Evolutionary conservation across 2,329 filamentous ascomycete species (phyloP), one percentile per base, ranked within the genome.

Genomic region (Paecilomyces sp.): DNA sequence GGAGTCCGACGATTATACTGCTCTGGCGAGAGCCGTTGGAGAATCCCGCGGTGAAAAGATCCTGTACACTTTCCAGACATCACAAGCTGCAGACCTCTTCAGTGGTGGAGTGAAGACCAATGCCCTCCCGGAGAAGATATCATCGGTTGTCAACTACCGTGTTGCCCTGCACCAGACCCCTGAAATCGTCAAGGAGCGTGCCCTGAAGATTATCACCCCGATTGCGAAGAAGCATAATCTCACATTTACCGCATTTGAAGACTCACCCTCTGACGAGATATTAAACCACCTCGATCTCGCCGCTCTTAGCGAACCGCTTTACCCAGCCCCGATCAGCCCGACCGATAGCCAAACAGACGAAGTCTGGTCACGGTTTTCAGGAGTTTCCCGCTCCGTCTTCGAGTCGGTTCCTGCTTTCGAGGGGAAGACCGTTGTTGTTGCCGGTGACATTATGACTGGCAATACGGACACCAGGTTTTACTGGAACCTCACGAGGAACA

Each of bases 71-170:
- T 77, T 85, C 69, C 82, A 85, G 64, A 85, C 83, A 2, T 83
- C 81, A 0, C 82, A 85, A 70, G 80, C 83, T 0, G 78, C 82
- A 0, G 83, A 85, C 65, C 70, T 83, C 34, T 79, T 85, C 65
- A 68, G 70, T 34, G 83, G 82, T 25, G 83, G 83, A 9, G 79
- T 83, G 52, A 85, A 85, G 67, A 80, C 82, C 63, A 85, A 85
- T 60, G 83, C 83, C 2, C 76, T 85, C 47, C 83, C 83, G 0
- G 83, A 85, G 68, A 79, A 79, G 53, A 78, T 83, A 53, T 77
- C 72, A 3, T 77, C 81, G 0, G 76, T 79, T 0, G 77, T 85
- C 41, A 85, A 85, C 66, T 82, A 85, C 71, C 82, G 83, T 6
- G 78, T 85, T 50, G 82, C 82, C n/a, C 75, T 82, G 15, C 82